Evolutionary conservation across 257 asterid species (phyloP).

Genomic region (Cynanchum wilfordii): DNA sequence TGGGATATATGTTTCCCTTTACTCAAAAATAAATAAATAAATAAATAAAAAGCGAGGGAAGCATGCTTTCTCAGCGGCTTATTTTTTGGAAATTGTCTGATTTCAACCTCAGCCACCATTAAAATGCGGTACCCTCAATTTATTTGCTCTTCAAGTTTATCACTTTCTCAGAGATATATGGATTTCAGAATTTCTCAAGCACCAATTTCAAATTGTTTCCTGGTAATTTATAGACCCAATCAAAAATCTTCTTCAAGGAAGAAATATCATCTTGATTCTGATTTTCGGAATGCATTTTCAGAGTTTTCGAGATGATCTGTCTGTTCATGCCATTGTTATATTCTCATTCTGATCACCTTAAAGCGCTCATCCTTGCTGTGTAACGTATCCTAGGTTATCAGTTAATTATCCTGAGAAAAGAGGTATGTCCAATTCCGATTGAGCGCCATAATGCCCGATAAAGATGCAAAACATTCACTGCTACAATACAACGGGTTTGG

Average conservation of each 20-base stretch:
- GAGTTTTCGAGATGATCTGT: no score
- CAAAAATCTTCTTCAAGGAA: no score
- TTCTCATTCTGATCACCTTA: no score
- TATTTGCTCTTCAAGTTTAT: neutral
- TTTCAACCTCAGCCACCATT: neutral
- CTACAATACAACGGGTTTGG: conserved; percentile 21
- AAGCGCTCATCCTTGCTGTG: neutral
- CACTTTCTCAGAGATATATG: neutral
- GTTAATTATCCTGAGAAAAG: neutral
- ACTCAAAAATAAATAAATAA: no score
- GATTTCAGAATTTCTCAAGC: neutral
- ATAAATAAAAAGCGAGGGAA: neutral
- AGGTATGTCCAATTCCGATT: neutral
- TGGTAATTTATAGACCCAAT: neutral
- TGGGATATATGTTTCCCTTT: no score
- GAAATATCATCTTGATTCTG: no score
- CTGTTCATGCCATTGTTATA: no score
- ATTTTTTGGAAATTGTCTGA: neutral
- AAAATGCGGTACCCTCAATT: neutral
- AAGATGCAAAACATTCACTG: conserved; percentile 48
- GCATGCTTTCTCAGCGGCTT: neutral
- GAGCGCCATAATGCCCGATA: conserved; percentile 32
- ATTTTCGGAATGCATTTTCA: no score
- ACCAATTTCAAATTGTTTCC: neutral
- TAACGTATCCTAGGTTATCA: neutral